These are phyloP conservation scores for Pseudozyma thailandica DNA, from an alignment of 1,284 basidiomycete genomes.

Conservation along the genomic window DNA sequence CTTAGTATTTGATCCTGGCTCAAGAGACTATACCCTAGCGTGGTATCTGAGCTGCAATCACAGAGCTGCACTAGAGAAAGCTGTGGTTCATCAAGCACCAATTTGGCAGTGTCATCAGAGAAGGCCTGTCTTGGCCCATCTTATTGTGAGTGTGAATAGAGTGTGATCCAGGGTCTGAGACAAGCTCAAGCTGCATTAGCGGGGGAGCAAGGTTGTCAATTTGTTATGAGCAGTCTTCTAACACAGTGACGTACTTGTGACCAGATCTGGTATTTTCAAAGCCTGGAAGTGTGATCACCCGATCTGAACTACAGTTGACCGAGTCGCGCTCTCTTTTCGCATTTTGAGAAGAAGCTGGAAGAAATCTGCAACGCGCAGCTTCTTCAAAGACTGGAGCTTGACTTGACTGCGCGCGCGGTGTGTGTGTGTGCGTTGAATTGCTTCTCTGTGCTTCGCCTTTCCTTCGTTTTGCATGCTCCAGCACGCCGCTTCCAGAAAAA, in stretches of 20 bases:
- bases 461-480: neutral
- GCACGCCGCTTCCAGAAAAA: conserved; percentile 12
- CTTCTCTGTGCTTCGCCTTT: neutral
- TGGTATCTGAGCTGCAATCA: no score
- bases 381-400: neutral
- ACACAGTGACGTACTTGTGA: conserved; percentile 1
- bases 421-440: conserved; percentile 1
- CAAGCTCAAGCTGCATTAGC: no score
- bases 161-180: no score
- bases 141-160: no score
- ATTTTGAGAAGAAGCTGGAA: conserved; percentile 42
- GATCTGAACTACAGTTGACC: neutral
- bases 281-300: neutral
- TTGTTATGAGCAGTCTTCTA: neutral
- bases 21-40: no score
- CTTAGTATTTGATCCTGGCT: no score
- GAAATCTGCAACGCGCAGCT: conserved; percentile 23
- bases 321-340: neutral
- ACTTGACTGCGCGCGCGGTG: conserved; percentile 6
- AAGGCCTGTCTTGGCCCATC: no score
- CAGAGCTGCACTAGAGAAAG: no score
- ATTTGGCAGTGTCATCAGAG: no score
- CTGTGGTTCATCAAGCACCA: no score
- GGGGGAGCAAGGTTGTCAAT: neutral
- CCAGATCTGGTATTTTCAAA: neutral